phyloP scores from a whole-genome alignment of 495 filamentous ascomycete genomes.

The Haplographium delicatum region DNA sequence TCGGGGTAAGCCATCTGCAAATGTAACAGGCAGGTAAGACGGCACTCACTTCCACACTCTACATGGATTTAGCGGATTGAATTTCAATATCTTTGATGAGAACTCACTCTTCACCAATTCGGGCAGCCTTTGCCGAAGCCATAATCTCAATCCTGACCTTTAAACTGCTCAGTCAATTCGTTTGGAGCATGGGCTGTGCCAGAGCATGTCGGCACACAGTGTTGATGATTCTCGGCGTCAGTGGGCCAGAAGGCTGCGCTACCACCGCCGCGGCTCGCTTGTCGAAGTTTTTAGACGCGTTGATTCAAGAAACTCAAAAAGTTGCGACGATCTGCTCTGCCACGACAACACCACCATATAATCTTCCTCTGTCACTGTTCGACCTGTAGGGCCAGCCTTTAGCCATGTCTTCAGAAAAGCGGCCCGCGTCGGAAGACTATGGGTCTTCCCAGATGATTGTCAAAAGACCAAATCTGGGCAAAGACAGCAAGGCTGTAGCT shows the following conservation, averaged over 20 bases:
- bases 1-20: not conserved
- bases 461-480: conserved; percentile 80
- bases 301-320: not conserved
- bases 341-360: not conserved
- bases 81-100: not conserved
- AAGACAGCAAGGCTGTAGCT: conserved; percentile 54
- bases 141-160: conserved; percentile 16
- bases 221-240: too few relatives aligned
- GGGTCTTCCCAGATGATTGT: conserved; percentile 77
- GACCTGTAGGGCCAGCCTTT: not conserved
- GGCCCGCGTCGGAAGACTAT: conserved; percentile 75
- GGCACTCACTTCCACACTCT: conserved; percentile 94
- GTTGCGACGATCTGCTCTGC: not conserved
- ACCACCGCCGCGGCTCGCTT: not conserved
- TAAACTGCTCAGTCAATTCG: not conserved
- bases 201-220: too few relatives aligned
- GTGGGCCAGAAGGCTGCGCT: not conserved
- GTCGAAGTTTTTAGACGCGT: not conserved
- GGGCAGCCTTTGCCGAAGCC: conserved; percentile 81
- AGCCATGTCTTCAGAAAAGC: conserved; percentile 81
- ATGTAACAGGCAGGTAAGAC: not conserved
- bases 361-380: not conserved
- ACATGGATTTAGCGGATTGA: conserved; percentile 26
- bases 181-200: too few relatives aligned
- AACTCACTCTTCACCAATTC: conserved; percentile 95